These are phyloP conservation scores for Trichoderma pleuroti DNA, from an alignment of 2,329 filamentous ascomycete genomes.

Conservation along the genomic window DNA sequence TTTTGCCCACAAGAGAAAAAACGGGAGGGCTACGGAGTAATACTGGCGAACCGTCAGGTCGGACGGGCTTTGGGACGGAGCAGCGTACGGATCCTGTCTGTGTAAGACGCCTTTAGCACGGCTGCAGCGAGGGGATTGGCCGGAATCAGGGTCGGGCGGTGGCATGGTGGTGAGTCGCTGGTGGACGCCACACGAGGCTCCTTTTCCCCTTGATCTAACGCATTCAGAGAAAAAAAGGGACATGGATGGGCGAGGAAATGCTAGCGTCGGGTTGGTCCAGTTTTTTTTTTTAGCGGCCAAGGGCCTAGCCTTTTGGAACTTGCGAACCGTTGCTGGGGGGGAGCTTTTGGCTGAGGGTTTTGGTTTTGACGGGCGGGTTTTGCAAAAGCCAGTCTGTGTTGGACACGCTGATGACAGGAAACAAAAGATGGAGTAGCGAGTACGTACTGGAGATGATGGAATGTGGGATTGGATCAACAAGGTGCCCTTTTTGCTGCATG, in stretches of 20 bases:
- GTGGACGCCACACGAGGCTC: constrained; percentile 17
- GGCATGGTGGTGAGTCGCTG: constrained; percentile 13
- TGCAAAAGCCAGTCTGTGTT: background rate
- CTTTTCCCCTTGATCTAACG: constrained; percentile 16
- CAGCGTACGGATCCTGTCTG: constrained; percentile 2
- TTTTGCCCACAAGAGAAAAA: background rate
- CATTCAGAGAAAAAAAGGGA: background rate
- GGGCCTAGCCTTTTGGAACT: background rate
- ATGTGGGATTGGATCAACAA: background rate
- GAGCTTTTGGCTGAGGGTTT: background rate
- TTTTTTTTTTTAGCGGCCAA: background rate
- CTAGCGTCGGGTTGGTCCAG: background rate
- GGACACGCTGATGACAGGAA: background rate
- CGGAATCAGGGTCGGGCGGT: constrained; percentile 3
- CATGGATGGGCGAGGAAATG: constrained; percentile 1
- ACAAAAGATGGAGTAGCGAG: background rate
- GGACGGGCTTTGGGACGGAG: background rate
- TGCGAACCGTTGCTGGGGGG: background rate
- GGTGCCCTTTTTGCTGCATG: background rate
- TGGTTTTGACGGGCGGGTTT: background rate
- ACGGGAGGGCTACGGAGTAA: background rate
- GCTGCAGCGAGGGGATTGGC: constrained; percentile 2
- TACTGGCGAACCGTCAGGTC: background rate
- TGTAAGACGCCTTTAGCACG: constrained; percentile 1
- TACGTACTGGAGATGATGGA: background rate